Evolutionary conservation across 805 yeast genomes (phyloP).

Genomic region (Komagataella kurtzmanii): DNA sequence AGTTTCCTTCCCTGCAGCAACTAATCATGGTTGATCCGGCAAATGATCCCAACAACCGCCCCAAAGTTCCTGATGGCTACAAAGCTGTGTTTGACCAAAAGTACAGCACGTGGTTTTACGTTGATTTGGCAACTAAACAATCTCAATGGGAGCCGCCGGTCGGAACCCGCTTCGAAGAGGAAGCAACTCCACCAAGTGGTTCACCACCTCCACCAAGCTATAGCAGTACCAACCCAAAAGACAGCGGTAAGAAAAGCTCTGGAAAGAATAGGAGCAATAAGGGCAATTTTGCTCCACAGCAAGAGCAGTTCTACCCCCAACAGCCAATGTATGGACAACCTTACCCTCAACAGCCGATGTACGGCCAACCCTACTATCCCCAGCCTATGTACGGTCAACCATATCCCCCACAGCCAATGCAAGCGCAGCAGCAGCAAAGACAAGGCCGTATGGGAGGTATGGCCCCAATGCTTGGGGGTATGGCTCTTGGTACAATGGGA

Average conservation of each 20-base stretch:
- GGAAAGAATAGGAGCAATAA: neutral
- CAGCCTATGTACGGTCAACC: constrained; percentile 8
- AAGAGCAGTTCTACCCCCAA: constrained; percentile 6
- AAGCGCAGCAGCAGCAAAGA: constrained; percentile 9
- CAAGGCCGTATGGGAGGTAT: constrained; percentile 11
- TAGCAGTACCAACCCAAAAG: constrained; percentile 2
- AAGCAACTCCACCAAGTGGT: constrained; percentile 12
- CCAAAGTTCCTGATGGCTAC: constrained; percentile 32
- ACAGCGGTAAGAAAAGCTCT: neutral
- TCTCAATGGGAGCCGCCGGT: constrained; percentile 89
- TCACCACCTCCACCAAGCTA: constrained; percentile 15
- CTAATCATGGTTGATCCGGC: neutral
- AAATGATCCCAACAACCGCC: constrained; percentile 15
- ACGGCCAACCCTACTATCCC: constrained; percentile 8
- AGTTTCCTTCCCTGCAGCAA: neutral
- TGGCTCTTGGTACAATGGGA: constrained; percentile 18
- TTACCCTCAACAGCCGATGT: constrained; percentile 4
- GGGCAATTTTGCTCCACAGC: constrained; percentile 2
- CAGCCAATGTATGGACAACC: constrained; percentile 7
- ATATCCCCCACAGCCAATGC: constrained; percentile 8
- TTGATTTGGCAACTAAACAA: constrained; percentile 52
- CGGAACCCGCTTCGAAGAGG: constrained; percentile 30
- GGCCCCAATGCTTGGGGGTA: constrained; percentile 17
- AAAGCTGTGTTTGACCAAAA: constrained; percentile 30
- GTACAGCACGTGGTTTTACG: constrained; percentile 58